Conservation (phyloP, 1,139 yeast genomes). For the Insectozyma bohioensis region DNA sequence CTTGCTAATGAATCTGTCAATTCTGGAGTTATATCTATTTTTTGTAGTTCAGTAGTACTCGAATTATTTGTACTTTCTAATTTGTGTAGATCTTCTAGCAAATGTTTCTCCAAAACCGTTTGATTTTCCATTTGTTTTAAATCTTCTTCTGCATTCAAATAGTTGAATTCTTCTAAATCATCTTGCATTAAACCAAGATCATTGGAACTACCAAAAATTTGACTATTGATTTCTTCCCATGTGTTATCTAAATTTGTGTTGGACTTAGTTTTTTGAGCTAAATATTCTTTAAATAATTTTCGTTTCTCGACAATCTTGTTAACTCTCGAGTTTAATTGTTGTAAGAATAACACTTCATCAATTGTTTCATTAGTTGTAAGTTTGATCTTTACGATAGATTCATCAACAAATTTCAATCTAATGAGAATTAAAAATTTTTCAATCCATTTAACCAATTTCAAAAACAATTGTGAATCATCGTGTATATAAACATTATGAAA, state of each 20-base stretch:
- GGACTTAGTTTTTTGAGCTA: constrained; percentile 20
- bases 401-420: constrained; percentile 59
- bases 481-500: constrained; percentile 73
- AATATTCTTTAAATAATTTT: constrained; percentile 34
- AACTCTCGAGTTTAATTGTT: constrained; percentile 34
- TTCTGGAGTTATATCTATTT: constrained; percentile 19
- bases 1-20: constrained; percentile 1
- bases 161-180: constrained; percentile 59
- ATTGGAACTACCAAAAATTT: constrained; percentile 43
- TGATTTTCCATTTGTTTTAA: constrained; percentile 26
- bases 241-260: constrained; percentile 40
- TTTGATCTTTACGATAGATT: constrained; percentile 43
- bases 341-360: constrained; percentile 25
- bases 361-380: constrained; percentile 21
- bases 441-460: constrained; percentile 69
- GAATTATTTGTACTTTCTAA: constrained; percentile 14
- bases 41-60: constrained; percentile 30
- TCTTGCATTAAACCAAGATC: constrained; percentile 61
- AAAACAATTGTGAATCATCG: constrained; percentile 72
- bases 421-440: constrained; percentile 56
- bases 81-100: constrained; percentile 18
- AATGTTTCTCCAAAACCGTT: constrained; percentile 19
- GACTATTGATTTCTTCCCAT: constrained; percentile 49
- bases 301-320: constrained; percentile 30
- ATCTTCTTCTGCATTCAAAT: constrained; percentile 22